These are phyloP conservation scores for Saksenaea oblongispora DNA, from an alignment of 371 early-diverging fungal genomes.

Conservation along the genomic window DNA sequence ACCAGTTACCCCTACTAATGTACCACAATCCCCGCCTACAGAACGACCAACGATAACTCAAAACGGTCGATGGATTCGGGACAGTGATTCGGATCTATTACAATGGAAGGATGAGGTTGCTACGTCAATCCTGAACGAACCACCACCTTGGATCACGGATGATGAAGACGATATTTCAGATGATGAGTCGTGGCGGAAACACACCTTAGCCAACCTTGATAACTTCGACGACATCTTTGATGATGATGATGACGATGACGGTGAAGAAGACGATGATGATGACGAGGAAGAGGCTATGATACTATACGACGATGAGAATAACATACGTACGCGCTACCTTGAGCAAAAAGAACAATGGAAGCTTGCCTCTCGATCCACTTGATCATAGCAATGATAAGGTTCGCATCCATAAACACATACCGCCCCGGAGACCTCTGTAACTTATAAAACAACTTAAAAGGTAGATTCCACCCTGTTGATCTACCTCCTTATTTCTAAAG, in stretches of 20 bases:
- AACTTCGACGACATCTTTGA: constrained; percentile 34
- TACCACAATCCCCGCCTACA: background rate
- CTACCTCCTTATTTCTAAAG: too few relatives aligned
- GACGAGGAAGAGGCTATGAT: background rate
- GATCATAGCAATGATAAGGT: background rate
- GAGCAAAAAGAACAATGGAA: background rate
- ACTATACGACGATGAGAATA: background rate
- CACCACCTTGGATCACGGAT: constrained; percentile 6
- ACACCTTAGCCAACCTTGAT: constrained; percentile 7
- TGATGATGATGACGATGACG: constrained; percentile 15
- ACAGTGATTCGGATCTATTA: background rate
- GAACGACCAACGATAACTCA: constrained; percentile 4
- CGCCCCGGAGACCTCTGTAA: too few relatives aligned
- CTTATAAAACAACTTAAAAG: too few relatives aligned
- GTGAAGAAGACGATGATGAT: constrained; percentile 9
- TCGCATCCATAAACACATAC: too few relatives aligned
- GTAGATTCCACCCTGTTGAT: too few relatives aligned
- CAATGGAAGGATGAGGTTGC: background rate
- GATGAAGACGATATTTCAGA: constrained; percentile 12
- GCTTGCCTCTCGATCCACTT: background rate
- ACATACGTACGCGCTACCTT: background rate
- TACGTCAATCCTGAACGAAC: constrained; percentile 7
- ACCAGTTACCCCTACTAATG: background rate
- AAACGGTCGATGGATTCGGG: background rate
- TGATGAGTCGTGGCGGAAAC: background rate